Conservation (phyloP, 1,284 basidiomycete genomes). For the Austroboletus niveus region DNA sequence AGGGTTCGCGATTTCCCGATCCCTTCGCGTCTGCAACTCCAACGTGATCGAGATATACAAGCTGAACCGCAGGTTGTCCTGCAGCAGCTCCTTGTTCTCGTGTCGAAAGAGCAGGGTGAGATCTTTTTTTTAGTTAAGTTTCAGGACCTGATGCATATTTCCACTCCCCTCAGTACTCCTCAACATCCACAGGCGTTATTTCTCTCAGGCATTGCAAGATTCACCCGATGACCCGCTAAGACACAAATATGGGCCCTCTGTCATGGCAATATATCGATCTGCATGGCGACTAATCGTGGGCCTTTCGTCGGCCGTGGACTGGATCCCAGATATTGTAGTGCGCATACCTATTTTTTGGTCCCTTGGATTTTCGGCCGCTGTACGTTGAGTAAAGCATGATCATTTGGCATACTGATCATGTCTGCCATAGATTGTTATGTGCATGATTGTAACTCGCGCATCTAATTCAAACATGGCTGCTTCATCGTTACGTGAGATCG, state of each 20-base stretch:
- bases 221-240: slow-evolving; percentile 52
- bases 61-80: slow-evolving; percentile 30
- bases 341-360: slow-evolving; percentile 60
- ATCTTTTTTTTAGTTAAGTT: slow-evolving; percentile 7
- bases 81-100: slow-evolving; percentile 49
- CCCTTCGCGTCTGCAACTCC: slow-evolving; percentile 45
- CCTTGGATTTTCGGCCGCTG: slow-evolving; percentile 57
- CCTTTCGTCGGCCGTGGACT: slow-evolving; percentile 40
- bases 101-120: slow-evolving; percentile 59
- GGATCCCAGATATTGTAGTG: slow-evolving; percentile 40
- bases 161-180: slow-evolving; percentile 47
- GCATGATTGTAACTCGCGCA: slow-evolving; percentile 57
- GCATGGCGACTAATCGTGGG: slow-evolving; percentile 63
- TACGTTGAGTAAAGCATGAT: slow-evolving; percentile 36
- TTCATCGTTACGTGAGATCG: slow-evolving; percentile 57
- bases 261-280: slow-evolving; percentile 67
- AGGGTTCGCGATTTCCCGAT: slow-evolving; percentile 55
- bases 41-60: slow-evolving; percentile 24
- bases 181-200: slow-evolving; percentile 66
- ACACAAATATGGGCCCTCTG: slow-evolving; percentile 64
- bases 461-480: slow-evolving; percentile 55
- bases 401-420: background rate
- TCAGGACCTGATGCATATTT: background rate
- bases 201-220: slow-evolving; percentile 63
- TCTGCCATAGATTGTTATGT: slow-evolving; percentile 55